Evolutionary conservation across 1,139 yeast species (phyloP), one percentile per base, ranked within the genome.

Genomic region (Saccharomyces hybrid): DNA sequence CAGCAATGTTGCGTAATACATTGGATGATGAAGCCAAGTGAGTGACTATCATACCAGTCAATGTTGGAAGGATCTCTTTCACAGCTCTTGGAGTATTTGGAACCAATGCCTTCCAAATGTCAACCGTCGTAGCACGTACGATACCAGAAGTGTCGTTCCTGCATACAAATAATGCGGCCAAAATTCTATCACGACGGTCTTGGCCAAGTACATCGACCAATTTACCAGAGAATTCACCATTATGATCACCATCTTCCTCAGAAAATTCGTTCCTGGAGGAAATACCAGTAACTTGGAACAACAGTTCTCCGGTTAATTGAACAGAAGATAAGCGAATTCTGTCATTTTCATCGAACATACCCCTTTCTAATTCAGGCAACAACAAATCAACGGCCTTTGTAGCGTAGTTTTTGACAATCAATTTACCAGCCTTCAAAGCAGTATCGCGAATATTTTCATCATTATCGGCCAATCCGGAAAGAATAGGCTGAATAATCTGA

Each of bases 71-170:
- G 57, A 93, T 88, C 69, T 91, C 97, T 75, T 88, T 93, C 55
- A 93, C 86, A n/a, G 97, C 89, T 70, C 87, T 84, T 49, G 99
- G 99, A 41, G 99, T 93, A 70, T 93, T 93, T 54, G 96, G 87
- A 54, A 95, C 98, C 70, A 95, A 78, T 0, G 96, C 90, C 74
- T 91, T 91, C 99, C 99, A 95, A 53, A 95, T 91, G 64, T 93
- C 97, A 58, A 89, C 82, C n/a, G 98, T 84, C 47, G 96, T 88
- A 61, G 83, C 83, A 66, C 99, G 84, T 31, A 95, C 99, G 66
- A 85, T 78, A 63, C 89, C 89, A 49, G 95, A 82, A 50, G 84
- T 82, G 75, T 95, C 99, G 32, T 96, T 87, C 71, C 99, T 90
- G 71, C 97, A 90, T 50, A 95, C 84, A 70, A 91, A 95, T 61